Conservation (phyloP, 2,329 filamentous ascomycete species). For the Sclerotinia sclerotiorum region DNA sequence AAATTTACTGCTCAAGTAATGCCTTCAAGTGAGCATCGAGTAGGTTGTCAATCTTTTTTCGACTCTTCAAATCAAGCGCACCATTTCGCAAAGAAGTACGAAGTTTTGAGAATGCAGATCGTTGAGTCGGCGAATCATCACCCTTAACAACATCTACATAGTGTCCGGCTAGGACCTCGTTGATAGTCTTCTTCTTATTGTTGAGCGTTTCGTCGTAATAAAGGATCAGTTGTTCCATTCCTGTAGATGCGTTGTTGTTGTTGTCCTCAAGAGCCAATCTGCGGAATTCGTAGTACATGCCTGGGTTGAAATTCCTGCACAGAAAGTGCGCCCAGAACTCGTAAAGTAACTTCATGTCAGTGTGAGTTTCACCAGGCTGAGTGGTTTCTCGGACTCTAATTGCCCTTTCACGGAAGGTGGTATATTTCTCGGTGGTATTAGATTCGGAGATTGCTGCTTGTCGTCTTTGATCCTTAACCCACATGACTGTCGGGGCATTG, state of each 20-base stretch:
- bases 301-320: constrained; percentile 69
- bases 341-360: constrained; percentile 66
- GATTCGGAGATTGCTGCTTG: constrained; percentile 40
- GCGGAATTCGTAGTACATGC: constrained; percentile 75
- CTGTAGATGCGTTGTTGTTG: constrained; percentile 51
- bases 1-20: constrained; percentile 47
- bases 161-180: constrained; percentile 53
- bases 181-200: constrained; percentile 49
- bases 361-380: constrained; percentile 45
- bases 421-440: constrained; percentile 42
- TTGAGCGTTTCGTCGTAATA: constrained; percentile 62
- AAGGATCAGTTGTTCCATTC: constrained; percentile 61
- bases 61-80: constrained; percentile 54
- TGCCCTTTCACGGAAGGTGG: constrained; percentile 43
- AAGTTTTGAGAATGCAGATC: constrained; percentile 52
- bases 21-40: constrained; percentile 52
- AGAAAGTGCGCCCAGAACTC: constrained; percentile 75
- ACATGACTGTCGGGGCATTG: constrained; percentile 42
- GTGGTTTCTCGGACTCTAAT: constrained; percentile 43
- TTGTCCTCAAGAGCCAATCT: constrained; percentile 65
- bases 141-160: constrained; percentile 54
- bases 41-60: constrained; percentile 54
- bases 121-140: constrained; percentile 45
- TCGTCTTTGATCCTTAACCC: constrained; percentile 41
- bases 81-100: constrained; percentile 55